A percentile compares a stretch with the other conserved stretches of the same genome.
phyloP scores from a whole-genome alignment of 129 eudicot species.

The Tagetes erecta region DNA sequence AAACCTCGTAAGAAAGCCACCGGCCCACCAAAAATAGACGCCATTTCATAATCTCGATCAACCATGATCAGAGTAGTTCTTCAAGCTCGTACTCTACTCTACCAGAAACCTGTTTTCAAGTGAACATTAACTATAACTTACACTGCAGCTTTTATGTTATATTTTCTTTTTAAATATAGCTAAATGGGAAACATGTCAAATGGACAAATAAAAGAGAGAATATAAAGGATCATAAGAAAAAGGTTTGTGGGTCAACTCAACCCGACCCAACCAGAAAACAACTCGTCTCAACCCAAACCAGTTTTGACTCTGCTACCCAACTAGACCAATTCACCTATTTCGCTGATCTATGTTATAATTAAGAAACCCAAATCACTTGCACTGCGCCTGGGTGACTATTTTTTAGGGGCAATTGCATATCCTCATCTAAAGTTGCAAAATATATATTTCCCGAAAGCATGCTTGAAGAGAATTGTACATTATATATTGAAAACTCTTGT shows the following conservation, averaged over 20 bases:
- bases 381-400: not conserved
- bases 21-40: conserved; percentile 7
- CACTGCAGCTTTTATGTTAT: conserved; percentile 14
- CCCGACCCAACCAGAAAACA: not conserved
- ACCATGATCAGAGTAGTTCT: conserved; percentile 8
- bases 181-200: no score
- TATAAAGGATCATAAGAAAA: no score
- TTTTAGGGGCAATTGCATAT: not conserved
- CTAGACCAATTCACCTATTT: no score
- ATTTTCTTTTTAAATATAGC: no score
- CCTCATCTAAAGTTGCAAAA: no score
- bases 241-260: not conserved
- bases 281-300: not conserved
- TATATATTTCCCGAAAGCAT: no score
- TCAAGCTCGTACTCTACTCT: conserved; percentile 24
- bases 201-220: no score
- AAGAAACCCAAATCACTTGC: conserved; percentile 2
- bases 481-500: no score
- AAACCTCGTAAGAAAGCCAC: conserved; percentile 26
- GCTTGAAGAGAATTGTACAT: no score
- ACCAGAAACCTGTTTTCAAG: conserved; percentile 26
- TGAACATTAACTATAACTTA: not conserved
- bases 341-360: not conserved
- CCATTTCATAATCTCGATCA: not conserved
- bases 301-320: no score